These are phyloP conservation scores for Rhizomucor miehei DNA, from an alignment of 371 early-diverging fungal genomes.

Conservation along the genomic window DNA sequence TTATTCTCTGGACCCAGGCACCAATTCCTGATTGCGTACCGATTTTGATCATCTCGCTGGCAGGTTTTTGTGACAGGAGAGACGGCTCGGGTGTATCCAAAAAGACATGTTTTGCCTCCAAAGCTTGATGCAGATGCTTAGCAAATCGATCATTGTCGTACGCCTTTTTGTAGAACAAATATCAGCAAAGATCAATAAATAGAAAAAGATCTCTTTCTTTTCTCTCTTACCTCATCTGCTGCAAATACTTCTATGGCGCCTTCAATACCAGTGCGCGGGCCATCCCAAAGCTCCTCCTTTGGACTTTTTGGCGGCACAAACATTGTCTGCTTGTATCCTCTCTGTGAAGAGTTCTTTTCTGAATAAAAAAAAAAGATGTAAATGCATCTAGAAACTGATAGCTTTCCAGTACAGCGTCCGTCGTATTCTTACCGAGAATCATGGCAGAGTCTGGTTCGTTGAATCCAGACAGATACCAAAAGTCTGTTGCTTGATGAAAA, in stretches of 20 bases:
- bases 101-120: conserved; percentile 31
- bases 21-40: conserved; percentile 17
- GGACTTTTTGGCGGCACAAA: conserved; percentile 79
- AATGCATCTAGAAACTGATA: neutral
- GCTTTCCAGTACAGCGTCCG: neutral
- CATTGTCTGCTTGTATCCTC: conserved; percentile 83
- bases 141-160: conserved; percentile 35
- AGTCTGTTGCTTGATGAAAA: conserved; percentile 92
- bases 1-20: conserved; percentile 7
- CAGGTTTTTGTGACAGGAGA: conserved; percentile 16
- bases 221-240: conserved; percentile 85
- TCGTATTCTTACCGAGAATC: conserved; percentile 64
- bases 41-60: conserved; percentile 27
- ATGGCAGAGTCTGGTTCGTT: conserved; percentile 87
- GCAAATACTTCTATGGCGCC: conserved; percentile 78
- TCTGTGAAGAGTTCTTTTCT: conserved; percentile 56
- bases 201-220: no score
- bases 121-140: conserved; percentile 19
- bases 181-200: no score
- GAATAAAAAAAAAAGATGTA: neutral
- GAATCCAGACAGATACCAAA: conserved; percentile 86
- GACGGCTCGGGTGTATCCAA: conserved; percentile 39
- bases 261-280: conserved; percentile 82
- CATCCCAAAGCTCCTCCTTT: conserved; percentile 88
- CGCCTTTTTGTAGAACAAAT: conserved; percentile 16